Evolutionary conservation across 2,329 filamentous ascomycete species (phyloP).

Genomic region (Golovinomyces cichoracearum): DNA sequence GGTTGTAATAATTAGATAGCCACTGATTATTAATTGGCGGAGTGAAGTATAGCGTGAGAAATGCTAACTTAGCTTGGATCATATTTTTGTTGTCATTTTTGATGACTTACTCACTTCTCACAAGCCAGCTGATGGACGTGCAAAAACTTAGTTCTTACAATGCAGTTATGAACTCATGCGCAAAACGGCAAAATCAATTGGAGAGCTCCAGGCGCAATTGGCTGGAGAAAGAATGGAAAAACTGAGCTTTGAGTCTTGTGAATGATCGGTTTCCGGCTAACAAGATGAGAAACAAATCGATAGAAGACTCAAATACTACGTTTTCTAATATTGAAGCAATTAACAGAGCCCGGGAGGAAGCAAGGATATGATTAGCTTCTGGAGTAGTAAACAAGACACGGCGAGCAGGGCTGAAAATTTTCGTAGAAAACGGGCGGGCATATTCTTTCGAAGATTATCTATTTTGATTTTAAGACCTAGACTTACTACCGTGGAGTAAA

Average conservation of each 20-base stretch:
- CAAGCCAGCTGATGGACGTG: too few relatives aligned
- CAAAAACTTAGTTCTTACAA: too few relatives aligned
- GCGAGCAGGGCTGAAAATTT: background rate
- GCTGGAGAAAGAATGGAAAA: too few relatives aligned
- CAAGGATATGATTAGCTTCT: background rate
- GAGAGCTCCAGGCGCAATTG: too few relatives aligned
- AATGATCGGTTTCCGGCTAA: background rate
- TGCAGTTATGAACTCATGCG: too few relatives aligned
- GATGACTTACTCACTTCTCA: too few relatives aligned
- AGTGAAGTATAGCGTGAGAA: background rate
- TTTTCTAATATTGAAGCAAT: background rate
- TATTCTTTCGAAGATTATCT: background rate
- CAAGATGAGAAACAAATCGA: background rate
- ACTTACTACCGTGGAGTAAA: background rate
- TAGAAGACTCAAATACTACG: background rate
- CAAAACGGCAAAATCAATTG: too few relatives aligned
- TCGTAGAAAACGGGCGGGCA: background rate
- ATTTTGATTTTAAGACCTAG: background rate
- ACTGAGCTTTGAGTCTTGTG: too few relatives aligned
- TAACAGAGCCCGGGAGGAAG: background rate
- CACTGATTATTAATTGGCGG: background rate
- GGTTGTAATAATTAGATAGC: background rate
- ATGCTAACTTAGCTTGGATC: background rate
- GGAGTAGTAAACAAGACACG: background rate
- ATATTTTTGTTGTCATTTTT: background rate